Evolutionary conservation across 371 early-diverging fungal genomes (phyloP), one percentile per base, ranked within the genome.

Genomic region (Saksenaea vasiformis): DNA sequence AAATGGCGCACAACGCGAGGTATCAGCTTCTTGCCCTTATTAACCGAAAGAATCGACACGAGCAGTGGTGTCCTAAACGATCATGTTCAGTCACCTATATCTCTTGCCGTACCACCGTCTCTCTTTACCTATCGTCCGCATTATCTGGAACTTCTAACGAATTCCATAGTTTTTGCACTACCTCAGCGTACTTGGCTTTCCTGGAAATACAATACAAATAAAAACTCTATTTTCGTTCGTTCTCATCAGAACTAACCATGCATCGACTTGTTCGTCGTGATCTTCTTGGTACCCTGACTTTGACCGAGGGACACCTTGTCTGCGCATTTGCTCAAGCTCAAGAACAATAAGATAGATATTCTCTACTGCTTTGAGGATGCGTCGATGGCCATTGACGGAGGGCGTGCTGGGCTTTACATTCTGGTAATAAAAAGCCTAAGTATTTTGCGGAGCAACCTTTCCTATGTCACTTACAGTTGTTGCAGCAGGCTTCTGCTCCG

Each of bases 21-120:
- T 34, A 95, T 78, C 19, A 94, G 75, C 60, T 90, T 89, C 66
- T 92, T 93, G 43, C 97, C 97, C 78, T 97, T 98, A 44, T 87
- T 73, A 54, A 87, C 85, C 10, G 91, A 87, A 66, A 93, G 78
- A 47, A 92, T 74, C 2, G 87, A 81, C 15, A 89, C 84, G 62
- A 91, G 54, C 37, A 74, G 66, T 2, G 71, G 67, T 19, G 54
- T 44, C 37, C 58, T 65, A 54, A 14, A 56, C 14, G 14, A n/a
- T 31, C 17, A 22, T 24, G 43, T 4, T 47, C 15, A 54, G 24
- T 9, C 38, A 38, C 64, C 37, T 17, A 65, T 62, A 27, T 3
- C 39, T 17, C 34, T 51, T 7, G 2, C 31, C 31, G 31, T 34
- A 44, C 10, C 38, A 28, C 64, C 72, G 8, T 26, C 17, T 13